These are phyloP conservation scores for Megacollybia platyphylla DNA, from an alignment of 1,284 basidiomycete genomes.

Conservation along the genomic window DNA sequence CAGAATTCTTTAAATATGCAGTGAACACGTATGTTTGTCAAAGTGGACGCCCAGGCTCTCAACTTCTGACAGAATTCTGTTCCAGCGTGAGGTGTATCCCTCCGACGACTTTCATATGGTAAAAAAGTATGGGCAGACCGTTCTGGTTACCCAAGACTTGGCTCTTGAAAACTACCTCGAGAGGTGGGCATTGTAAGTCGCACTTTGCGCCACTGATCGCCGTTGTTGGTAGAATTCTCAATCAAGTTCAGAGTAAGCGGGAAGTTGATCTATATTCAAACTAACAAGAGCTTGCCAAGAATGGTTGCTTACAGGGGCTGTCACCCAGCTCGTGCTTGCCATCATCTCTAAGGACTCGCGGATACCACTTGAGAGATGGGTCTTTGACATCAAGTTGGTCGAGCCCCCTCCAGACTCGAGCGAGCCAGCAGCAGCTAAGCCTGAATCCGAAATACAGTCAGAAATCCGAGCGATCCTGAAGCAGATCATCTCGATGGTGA, in stretches of 20 bases:
- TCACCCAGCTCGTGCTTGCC: constrained; percentile 88
- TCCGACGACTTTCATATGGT: constrained; percentile 99
- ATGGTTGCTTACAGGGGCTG: constrained; percentile 85
- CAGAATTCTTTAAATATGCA: constrained; percentile 98
- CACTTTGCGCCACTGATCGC: constrained; percentile 5
- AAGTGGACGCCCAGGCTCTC: constrained; percentile 7
- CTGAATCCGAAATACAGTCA: constrained; percentile 89
- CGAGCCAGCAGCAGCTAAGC: constrained; percentile 36
- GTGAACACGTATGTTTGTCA: constrained; percentile 71
- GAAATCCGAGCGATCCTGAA: constrained; percentile 98
- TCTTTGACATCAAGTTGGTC: constrained; percentile 88
- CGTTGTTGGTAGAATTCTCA: constrained; percentile 53
- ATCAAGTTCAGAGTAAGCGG: constrained; percentile 77
- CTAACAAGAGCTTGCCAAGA: constrained; percentile 22
- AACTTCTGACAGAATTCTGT: constrained; percentile 62
- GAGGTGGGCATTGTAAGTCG: constrained; percentile 27
- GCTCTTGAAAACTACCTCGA: constrained; percentile 87
- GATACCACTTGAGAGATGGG: constrained; percentile 92
- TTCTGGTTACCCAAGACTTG: constrained; percentile 89
- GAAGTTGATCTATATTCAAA: not conserved
- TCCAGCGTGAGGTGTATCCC: constrained; percentile 95
- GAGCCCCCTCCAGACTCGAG: constrained; percentile 23
- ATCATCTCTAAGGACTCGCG: constrained; percentile 93
- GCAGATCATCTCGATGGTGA: constrained; percentile 91
- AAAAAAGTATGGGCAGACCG: constrained; percentile 95